A percentile compares a stretch with the other conserved stretches of the same genome.
phyloP scores from a whole-genome alignment of 2,329 filamentous ascomycete species.

The Fusarium marasasianum region DNA sequence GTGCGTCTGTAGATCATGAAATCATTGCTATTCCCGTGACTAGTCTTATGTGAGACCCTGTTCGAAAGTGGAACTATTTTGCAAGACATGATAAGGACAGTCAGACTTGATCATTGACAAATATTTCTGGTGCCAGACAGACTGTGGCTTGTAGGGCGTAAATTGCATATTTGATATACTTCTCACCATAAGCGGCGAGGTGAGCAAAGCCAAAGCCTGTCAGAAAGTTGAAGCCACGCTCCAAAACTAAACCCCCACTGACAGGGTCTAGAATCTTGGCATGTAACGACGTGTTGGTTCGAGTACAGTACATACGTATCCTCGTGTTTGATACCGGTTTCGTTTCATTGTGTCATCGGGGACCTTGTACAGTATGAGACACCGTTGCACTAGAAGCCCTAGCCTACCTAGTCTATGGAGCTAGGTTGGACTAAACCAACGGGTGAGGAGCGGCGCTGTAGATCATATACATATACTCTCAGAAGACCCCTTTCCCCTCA shows the following conservation, averaged over 20 bases:
- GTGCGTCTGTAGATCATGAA: not conserved
- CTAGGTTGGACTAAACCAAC: not conserved
- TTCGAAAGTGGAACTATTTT: not conserved
- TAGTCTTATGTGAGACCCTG: slow-evolving; percentile 1
- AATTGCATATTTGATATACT: not conserved
- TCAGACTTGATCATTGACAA: not conserved
- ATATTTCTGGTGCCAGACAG: not conserved
- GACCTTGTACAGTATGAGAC: not conserved
- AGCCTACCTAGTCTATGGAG: not conserved
- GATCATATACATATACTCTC: slow-evolving; percentile 3
- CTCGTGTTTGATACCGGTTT: not conserved
- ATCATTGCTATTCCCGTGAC: not conserved
- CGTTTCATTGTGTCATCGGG: not conserved
- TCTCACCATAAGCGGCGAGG: not conserved
- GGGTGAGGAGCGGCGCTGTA: not conserved
- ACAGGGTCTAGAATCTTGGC: not conserved
- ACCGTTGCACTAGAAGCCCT: slow-evolving; percentile 3
- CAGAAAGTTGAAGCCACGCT: not conserved
- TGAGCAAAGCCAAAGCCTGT: not conserved
- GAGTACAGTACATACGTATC: not conserved
- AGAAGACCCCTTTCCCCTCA: slow-evolving; percentile 8
- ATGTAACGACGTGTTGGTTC: slow-evolving; percentile 4
- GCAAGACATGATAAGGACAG: not conserved
- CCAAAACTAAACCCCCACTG: not conserved
- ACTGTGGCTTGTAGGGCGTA: not conserved